Evolutionary conservation across 768 basidiomycete genomes (phyloP), one percentile per base, ranked within the genome.

Genomic region (Suillus plorans): DNA sequence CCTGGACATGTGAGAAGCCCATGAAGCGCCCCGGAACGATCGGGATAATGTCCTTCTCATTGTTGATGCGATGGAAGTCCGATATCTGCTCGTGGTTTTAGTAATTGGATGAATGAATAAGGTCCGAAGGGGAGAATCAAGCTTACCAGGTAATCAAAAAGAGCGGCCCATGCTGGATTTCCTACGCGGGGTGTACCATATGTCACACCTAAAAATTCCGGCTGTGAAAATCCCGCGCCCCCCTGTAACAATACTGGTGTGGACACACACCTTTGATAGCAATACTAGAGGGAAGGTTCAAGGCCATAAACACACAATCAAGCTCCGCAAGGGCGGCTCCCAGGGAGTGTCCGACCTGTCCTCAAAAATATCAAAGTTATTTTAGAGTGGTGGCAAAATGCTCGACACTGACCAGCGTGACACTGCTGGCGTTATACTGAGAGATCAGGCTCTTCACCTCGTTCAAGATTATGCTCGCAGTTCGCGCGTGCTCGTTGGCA

Each of bases 241-340:
- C 9, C 18, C 9, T 16, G 22, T 22, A 20, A 53, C 5, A 16
- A 39, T 28, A 28, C 25, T 25, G 61, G 18, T 28, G 10, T 59
- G 18, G 28, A 59, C 58, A 13, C 58, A 13, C 5, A 59, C 74
- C 78, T 64, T 71, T 74, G 53, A 77, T 66, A 39, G 66, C 55
- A 31, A 79, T 77, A 36, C 68, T 66, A 18, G 78, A 67, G 3
- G 83, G 83, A n/a, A 86, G 74, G 66, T 84, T 81, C 63, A 85
- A 72, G 0, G 78, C 73, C 60, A 86, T 75, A 72, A 80, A 83
- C 28, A 85, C 67, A 18, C 83, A 80, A 55, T 84, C 80, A 13
- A 86, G 81, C 69, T 83, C 80, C 3, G 84, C 83, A 41, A 86
- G 74, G 20, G 84, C 84, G 44, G 82, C 84, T 44, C 85, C 84